Percentiles rank a stretch among this genome's conserved stretches.
Evolutionary conservation across 805 yeast genomes (phyloP).

Genomic region (Danielozyma ontarioensis): DNA sequence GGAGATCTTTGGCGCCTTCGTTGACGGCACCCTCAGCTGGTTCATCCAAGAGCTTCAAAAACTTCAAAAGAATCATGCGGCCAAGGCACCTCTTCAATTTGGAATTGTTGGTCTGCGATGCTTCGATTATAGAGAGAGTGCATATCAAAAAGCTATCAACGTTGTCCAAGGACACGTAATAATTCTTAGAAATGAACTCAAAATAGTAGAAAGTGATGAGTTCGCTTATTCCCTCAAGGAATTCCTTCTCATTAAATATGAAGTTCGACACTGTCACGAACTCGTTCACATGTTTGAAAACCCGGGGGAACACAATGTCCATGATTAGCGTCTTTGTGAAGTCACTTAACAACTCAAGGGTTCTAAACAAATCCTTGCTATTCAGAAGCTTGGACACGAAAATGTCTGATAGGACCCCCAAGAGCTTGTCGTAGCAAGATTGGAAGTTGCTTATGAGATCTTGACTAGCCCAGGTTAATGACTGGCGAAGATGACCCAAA

Average conservation of each 20-base stretch:
- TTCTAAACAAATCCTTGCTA: constrained; percentile 15
- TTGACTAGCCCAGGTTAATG: constrained; percentile 18
- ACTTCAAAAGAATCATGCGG: constrained; percentile 19
- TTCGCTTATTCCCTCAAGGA: constrained; percentile 19
- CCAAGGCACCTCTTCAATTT: constrained; percentile 15
- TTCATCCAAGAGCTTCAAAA: constrained; percentile 19
- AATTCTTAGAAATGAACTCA: constrained; percentile 27
- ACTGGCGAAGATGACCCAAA: constrained; percentile 26
- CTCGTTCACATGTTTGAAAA: constrained; percentile 31
- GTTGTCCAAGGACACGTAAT: constrained; percentile 14
- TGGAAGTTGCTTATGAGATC: constrained; percentile 11
- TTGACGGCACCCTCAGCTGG: constrained; percentile 7
- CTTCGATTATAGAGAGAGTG: constrained; percentile 28
- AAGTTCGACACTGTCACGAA: constrained; percentile 28
- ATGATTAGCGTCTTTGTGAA: constrained; percentile 29
- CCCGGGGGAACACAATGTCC: constrained; percentile 29
- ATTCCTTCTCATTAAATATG: constrained; percentile 29
- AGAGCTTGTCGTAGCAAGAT: constrained; percentile 20
- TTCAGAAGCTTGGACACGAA: constrained; percentile 27
- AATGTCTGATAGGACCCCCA: constrained; percentile 27
- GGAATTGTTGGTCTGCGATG: background rate
- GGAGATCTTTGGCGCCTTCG: constrained; percentile 20
- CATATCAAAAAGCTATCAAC: constrained; percentile 24
- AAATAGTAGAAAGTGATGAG: constrained; percentile 21
- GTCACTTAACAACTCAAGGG: constrained; percentile 24